Conservation (phyloP, 2,329 filamentous ascomycete genomes). For the Aspergillus clavatus region DNA sequence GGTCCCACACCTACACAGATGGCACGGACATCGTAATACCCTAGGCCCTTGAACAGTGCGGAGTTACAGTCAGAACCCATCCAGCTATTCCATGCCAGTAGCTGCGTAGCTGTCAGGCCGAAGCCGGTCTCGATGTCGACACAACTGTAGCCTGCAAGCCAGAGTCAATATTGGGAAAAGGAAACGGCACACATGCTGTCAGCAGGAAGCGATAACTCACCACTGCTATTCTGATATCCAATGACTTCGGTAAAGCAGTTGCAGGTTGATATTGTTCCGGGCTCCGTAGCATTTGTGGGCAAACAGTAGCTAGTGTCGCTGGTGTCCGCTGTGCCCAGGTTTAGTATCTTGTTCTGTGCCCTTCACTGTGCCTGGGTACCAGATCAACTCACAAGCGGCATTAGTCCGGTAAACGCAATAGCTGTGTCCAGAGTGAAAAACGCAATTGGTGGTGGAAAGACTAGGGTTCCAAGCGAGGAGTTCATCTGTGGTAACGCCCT, state of each 20-base stretch:
- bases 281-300: neutral
- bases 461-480: constrained; percentile 16
- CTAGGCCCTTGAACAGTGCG: neutral
- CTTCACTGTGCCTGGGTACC: neutral
- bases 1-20: neutral
- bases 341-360: neutral
- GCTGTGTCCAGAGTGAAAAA: constrained; percentile 4
- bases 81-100: neutral
- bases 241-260: neutral
- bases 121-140: neutral
- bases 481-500: constrained; percentile 8
- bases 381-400: neutral
- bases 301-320: neutral
- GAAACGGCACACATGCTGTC: too few species aligned
- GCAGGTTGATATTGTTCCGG: neutral
- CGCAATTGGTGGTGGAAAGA: constrained; percentile 9
- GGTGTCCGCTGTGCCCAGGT: neutral
- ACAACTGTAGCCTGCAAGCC: neutral
- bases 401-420: constrained; percentile 3
- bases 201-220: too few species aligned
- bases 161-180: too few species aligned
- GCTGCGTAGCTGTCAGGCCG: neutral
- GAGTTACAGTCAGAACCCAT: neutral
- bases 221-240: neutral
- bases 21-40: neutral